These are phyloP conservation scores for Ceratobasidium sp. DNA, from an alignment of 1,284 basidiomycete species.

Conservation along the genomic window DNA sequence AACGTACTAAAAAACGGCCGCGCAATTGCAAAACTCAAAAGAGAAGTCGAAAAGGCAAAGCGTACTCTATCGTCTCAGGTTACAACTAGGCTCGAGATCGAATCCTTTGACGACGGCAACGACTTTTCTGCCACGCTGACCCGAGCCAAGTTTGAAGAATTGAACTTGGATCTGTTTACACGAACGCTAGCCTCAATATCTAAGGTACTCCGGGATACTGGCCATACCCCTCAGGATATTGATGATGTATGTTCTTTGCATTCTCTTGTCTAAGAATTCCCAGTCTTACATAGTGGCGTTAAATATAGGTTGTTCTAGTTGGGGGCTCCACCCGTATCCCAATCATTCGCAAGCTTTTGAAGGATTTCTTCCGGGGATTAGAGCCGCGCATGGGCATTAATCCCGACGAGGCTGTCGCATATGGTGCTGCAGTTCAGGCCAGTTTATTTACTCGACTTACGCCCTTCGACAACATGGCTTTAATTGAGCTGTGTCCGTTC, in stretches of 20 bases:
- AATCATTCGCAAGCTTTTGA: constrained; percentile 98
- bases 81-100: constrained; percentile 70
- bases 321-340: constrained; percentile 98
- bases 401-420: constrained; percentile 99
- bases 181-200: constrained; percentile 74
- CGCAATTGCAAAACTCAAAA: constrained; percentile 67
- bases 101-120: constrained; percentile 70
- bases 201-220: constrained; percentile 71
- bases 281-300: constrained; percentile 53
- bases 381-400: constrained; percentile 98
- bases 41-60: constrained; percentile 65
- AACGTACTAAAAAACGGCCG: constrained; percentile 67
- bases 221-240: constrained; percentile 72
- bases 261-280: too few relatives aligned
- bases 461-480: too few relatives aligned
- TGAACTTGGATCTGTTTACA: constrained; percentile 73
- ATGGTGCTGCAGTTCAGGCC: constrained; percentile 98
- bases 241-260: constrained; percentile 70
- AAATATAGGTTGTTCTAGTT: constrained; percentile 67
- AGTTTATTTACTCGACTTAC: too few relatives aligned
- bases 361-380: constrained; percentile 97
- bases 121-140: constrained; percentile 70
- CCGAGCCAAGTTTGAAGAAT: constrained; percentile 72
- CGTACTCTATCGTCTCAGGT: constrained; percentile 69
- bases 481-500: constrained; percentile 66